phyloP scores from a whole-genome alignment of 192 early-diverging fungal species.

The Coemansia erecta region DNA sequence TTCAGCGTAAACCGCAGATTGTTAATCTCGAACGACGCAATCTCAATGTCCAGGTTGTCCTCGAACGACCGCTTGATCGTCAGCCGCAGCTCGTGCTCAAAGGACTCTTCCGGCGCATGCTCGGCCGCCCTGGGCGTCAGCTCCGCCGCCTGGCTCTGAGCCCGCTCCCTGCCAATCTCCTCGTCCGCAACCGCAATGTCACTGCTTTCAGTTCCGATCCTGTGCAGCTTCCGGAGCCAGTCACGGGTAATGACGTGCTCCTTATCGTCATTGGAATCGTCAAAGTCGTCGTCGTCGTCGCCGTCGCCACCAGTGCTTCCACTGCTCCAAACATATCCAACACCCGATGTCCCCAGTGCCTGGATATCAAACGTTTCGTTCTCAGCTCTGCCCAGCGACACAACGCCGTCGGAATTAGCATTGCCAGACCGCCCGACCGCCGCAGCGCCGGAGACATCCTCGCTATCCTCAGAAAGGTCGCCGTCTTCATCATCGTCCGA shows the following conservation, averaged over 20 bases:
- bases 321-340: conserved; percentile 62
- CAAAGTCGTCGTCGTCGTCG: conserved; percentile 57
- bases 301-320: conserved; percentile 47
- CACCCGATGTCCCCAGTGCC: conserved; percentile 57
- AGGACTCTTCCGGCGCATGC: conserved; percentile 56
- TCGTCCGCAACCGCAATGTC: conserved; percentile 23
- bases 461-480: too few species aligned
- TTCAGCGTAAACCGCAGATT: conserved; percentile 85
- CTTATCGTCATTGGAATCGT: conserved; percentile 22
- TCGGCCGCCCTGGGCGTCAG: conserved; percentile 53
- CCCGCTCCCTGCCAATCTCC: conserved; percentile 18
- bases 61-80: conserved; percentile 80
- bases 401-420: not conserved
- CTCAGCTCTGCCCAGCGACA: not conserved
- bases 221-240: conserved; percentile 22
- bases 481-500: conserved; percentile 25
- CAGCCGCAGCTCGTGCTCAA: conserved; percentile 66
- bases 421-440: too few species aligned
- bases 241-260: conserved; percentile 3
- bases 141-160: conserved; percentile 18
- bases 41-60: conserved; percentile 72
- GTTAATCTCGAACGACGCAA: conserved; percentile 80
- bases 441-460: too few species aligned
- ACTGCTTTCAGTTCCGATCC: conserved; percentile 21
- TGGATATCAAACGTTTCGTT: conserved; percentile 33